A percentile compares a stretch with the other conserved stretches of the same genome.
Evolutionary conservation across 441 rosid species (phyloP).

Genomic region (Jatropha podagrica): DNA sequence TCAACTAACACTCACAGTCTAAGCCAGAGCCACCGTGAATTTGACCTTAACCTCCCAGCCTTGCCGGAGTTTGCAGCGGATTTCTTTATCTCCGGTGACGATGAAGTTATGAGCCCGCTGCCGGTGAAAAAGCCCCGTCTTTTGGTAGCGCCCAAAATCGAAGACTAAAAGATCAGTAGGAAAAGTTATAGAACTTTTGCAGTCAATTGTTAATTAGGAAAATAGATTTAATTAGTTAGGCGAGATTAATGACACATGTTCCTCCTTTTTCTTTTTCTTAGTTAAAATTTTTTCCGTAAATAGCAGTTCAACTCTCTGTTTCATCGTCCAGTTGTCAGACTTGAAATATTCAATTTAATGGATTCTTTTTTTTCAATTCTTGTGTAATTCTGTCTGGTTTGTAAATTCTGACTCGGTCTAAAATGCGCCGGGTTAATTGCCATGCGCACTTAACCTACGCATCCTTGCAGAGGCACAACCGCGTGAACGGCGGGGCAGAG

Average conservation of each 20-base stretch:
- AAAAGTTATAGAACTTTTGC: not conserved
- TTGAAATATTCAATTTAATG: constrained; percentile 23
- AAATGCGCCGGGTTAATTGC: constrained; percentile 1
- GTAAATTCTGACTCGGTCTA: not conserved
- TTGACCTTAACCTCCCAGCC: constrained; percentile 60
- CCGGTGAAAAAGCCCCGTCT: constrained; percentile 65
- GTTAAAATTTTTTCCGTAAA: constrained; percentile 20
- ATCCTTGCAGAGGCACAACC: not conserved
- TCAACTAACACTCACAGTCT: constrained; percentile 36
- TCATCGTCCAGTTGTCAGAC: constrained; percentile 11
- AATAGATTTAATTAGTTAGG: constrained; percentile 7
- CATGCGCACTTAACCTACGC: not conserved
- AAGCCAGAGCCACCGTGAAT: constrained; percentile 42
- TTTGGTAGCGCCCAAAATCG: constrained; percentile 26
- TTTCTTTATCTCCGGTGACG: constrained; percentile 56
- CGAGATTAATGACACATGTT: not conserved
- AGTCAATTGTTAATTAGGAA: not conserved
- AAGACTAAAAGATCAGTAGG: constrained; percentile 25
- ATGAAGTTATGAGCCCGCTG: constrained; percentile 80
- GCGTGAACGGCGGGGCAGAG: constrained; percentile 24
- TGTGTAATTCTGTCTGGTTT: not conserved
- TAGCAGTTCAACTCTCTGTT: constrained; percentile 18
- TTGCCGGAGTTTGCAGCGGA: constrained; percentile 49
- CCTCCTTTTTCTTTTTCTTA: not conserved
- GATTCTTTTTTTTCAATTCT: not conserved